Evolutionary conservation across 176 grass and related monocot genomes (phyloP).

Genomic region (Thalia dealbata): DNA sequence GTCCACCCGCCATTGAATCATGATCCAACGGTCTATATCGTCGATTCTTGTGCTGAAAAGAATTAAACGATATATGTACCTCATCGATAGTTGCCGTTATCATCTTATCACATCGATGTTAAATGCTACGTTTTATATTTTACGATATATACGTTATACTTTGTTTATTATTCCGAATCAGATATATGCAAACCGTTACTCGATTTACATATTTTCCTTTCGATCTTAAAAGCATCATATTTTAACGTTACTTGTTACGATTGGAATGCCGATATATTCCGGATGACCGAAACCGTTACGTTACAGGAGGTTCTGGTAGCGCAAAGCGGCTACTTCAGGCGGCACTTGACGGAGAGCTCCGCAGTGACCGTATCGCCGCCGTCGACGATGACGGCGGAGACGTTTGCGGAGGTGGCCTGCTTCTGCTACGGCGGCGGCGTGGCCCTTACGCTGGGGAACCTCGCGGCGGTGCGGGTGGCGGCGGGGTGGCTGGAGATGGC

Average conservation of each 20-base stretch:
- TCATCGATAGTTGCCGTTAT: background rate
- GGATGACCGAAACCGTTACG: background rate
- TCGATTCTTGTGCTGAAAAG: background rate
- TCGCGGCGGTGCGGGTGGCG: conserved; percentile 34
- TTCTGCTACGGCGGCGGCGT: conserved; percentile 51
- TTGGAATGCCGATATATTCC: background rate
- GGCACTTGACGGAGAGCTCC: conserved; percentile 37
- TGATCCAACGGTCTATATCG: conserved; percentile 1
- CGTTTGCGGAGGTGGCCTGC: conserved; percentile 30
- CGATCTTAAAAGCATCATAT: background rate
- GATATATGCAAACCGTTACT: too few relatives aligned
- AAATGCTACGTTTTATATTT: background rate
- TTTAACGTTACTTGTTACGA: background rate
- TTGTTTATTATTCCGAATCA: too few relatives aligned
- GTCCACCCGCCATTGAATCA: background rate
- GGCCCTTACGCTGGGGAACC: conserved; percentile 31
- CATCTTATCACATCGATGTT: background rate
- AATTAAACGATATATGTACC: too few relatives aligned
- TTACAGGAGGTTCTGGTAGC: conserved; percentile 48
- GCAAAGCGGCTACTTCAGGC: conserved; percentile 57
- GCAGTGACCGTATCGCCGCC: conserved; percentile 43
- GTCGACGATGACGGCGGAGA: conserved; percentile 28
- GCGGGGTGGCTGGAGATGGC: conserved; percentile 64
- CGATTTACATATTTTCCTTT: too few relatives aligned
- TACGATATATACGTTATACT: too few relatives aligned